Percentiles rank a stretch among this genome's conserved stretches.
These are phyloP conservation scores for Fusarium udum DNA, from an alignment of 2,329 filamentous ascomycete genomes.

Conservation along the genomic window DNA sequence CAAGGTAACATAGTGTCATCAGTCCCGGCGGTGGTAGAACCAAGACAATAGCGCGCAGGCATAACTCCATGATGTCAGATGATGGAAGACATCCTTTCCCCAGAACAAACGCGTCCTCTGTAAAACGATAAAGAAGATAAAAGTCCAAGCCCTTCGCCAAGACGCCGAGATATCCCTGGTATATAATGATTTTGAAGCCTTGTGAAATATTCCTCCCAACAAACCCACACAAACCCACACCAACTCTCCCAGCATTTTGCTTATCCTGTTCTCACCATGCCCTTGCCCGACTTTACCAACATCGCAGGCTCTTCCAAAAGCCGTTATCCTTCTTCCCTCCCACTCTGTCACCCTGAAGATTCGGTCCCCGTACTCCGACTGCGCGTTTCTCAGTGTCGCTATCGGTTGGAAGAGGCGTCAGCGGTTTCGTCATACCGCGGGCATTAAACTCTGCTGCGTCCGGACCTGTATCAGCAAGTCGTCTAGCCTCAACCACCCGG, in stretches of 20 bases:
- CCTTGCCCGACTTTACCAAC: slow-evolving; percentile 58
- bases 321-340: slow-evolving; percentile 53
- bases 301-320: slow-evolving; percentile 67
- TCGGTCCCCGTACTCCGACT: slow-evolving; percentile 56
- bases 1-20: slow-evolving; percentile 13
- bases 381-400: slow-evolving; percentile 56
- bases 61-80: slow-evolving; percentile 31
- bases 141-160: slow-evolving; percentile 32
- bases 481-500: slow-evolving; percentile 67
- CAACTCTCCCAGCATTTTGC: not conserved
- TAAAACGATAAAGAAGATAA: slow-evolving; percentile 3
- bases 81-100: slow-evolving; percentile 13
- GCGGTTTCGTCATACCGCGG: slow-evolving; percentile 65
- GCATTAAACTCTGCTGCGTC: slow-evolving; percentile 56
- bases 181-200: slow-evolving; percentile 42
- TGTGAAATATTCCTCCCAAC: slow-evolving; percentile 23
- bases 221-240: slow-evolving; percentile 22
- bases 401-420: slow-evolving; percentile 61
- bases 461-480: slow-evolving; percentile 59
- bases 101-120: slow-evolving; percentile 25
- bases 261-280: not conserved
- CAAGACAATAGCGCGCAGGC: slow-evolving; percentile 22
- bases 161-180: slow-evolving; percentile 45
- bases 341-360: slow-evolving; percentile 54
- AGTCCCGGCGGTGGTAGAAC: slow-evolving; percentile 6